phyloP scores from a whole-genome alignment of 73 alveolate genomes.

The Paramecium bursaria region DNA sequence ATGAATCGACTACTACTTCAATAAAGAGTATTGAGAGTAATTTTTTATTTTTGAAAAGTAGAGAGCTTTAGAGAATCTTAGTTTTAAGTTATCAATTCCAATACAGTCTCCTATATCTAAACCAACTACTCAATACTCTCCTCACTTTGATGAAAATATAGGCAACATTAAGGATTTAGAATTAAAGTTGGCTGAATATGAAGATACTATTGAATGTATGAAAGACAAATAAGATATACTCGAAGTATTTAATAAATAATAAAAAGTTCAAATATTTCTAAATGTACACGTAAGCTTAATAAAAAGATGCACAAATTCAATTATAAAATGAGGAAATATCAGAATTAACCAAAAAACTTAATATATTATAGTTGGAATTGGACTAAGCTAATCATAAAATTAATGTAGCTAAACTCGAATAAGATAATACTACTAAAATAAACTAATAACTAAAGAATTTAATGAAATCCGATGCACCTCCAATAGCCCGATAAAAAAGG shows the following conservation, averaged over 20 bases:
- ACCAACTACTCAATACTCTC: constrained; percentile 1
- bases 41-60: not conserved
- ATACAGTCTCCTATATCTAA: constrained; percentile 44
- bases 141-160: constrained; percentile 35
- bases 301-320: not conserved
- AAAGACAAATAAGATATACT: constrained; percentile 23
- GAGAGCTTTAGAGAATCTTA: constrained; percentile 46
- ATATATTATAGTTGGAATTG: not conserved
- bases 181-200: not conserved
- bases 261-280: not conserved
- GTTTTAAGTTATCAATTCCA: constrained; percentile 8
- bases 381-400: not conserved
- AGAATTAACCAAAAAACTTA: not conserved
- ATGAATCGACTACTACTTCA: not conserved
- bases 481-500: not conserved
- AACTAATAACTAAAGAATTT: not conserved
- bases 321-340: not conserved
- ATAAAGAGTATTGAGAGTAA: constrained; percentile 38
- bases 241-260: no score
- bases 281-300: not conserved
- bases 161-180: constrained; percentile 20
- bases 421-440: not conserved
- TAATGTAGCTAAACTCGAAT: not conserved
- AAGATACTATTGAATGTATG: constrained; percentile 11
- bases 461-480: not conserved